These are phyloP conservation scores for Lolium perenne DNA, from an alignment of 176 grass and related monocot species.

Conservation along the genomic window DNA sequence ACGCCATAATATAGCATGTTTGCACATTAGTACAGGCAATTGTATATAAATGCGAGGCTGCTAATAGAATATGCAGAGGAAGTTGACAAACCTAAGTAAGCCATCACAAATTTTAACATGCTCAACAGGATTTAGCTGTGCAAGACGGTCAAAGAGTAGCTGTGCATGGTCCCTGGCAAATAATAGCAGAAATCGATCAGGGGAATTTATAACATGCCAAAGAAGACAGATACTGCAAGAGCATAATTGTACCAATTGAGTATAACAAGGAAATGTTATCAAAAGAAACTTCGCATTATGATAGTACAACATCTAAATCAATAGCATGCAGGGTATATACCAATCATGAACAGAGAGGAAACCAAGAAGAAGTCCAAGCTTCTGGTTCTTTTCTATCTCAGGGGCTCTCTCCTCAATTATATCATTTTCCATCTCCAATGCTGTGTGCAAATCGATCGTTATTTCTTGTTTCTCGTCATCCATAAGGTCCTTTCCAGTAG, in stretches of 20 bases:
- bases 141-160: conserved; percentile 90
- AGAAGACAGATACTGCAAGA: conserved; percentile 32
- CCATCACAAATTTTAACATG: conserved; percentile 81
- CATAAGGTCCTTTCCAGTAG: conserved; percentile 98
- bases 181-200: conserved; percentile 26
- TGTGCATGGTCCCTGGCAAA: conserved; percentile 88
- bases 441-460: conserved; percentile 82
- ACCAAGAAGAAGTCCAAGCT: conserved; percentile 97
- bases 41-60: conserved; percentile 19
- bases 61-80: conserved; percentile 41
- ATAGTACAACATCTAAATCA: conserved; percentile 13
- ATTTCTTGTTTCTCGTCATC: conserved; percentile 99
- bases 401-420: conserved; percentile 71
- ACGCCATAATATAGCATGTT: conserved; percentile 33
- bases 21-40: conserved; percentile 30
- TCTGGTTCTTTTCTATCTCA: conserved; percentile 95
- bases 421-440: conserved; percentile 91
- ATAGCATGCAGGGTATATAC: conserved; percentile 46
- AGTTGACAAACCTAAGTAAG: conserved; percentile 83
- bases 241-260: neutral
- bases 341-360: conserved; percentile 95
- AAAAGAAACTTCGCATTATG: neutral
- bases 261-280: conserved; percentile 16
- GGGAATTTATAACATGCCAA: conserved; percentile 25
- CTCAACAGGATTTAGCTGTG: conserved; percentile 85